phyloP scores from a whole-genome alignment of 129 eudicot species.

The Dittrichia graveolens region DNA sequence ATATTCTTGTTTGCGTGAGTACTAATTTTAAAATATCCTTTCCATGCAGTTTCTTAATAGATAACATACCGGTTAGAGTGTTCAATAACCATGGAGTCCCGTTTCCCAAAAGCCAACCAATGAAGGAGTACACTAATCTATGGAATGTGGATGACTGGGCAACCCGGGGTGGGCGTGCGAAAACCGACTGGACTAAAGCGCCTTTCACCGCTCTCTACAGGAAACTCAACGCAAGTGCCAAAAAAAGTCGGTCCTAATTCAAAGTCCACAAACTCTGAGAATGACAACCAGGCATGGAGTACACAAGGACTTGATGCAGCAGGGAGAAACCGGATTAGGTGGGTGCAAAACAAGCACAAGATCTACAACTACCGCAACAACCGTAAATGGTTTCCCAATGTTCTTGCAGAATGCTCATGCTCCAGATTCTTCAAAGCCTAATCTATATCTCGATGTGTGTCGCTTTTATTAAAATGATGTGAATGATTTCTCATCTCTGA shows the following conservation, averaged over 20 bases:
- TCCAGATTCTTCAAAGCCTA: neutral
- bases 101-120: slow-evolving; percentile 39
- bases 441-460: neutral
- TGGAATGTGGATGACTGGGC: slow-evolving; percentile 50
- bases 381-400: slow-evolving; percentile 5
- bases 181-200: slow-evolving; percentile 37
- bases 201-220: slow-evolving; percentile 35
- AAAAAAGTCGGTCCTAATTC: slow-evolving; percentile 25
- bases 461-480: neutral
- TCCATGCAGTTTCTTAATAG: slow-evolving; percentile 34
- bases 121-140: slow-evolving; percentile 41
- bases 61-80: slow-evolving; percentile 38
- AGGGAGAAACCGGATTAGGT: slow-evolving; percentile 7
- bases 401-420: slow-evolving; percentile 14
- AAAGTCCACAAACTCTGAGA: slow-evolving; percentile 13
- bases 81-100: slow-evolving; percentile 38
- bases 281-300: slow-evolving; percentile 23
- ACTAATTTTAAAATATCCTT: neutral
- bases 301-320: slow-evolving; percentile 19
- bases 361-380: slow-evolving; percentile 24
- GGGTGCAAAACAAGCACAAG: slow-evolving; percentile 26
- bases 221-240: slow-evolving; percentile 26
- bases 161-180: slow-evolving; percentile 39
- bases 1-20: neutral
- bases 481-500: neutral